These are phyloP conservation scores for Cyberlindnera suaveolens DNA, from an alignment of 805 yeast genomes.

Conservation along the genomic window DNA sequence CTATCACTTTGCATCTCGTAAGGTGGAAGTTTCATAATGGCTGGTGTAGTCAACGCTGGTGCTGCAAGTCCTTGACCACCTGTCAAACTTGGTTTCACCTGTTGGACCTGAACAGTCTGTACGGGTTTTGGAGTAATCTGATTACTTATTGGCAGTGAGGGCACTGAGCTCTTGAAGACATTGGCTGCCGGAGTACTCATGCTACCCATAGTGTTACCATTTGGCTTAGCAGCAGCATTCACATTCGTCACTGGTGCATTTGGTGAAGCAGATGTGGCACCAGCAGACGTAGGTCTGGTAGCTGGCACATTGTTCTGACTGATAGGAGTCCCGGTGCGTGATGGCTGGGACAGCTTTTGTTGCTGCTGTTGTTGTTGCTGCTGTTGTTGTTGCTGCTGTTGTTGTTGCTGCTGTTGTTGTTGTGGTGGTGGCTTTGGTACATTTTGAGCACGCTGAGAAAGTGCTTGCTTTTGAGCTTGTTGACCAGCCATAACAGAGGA, in stretches of 20 bases:
- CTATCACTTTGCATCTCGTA: conserved; percentile 79
- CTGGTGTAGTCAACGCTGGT: conserved; percentile 72
- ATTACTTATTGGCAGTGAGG: conserved; percentile 67
- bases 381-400: conserved; percentile 12
- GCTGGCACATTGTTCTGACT: conserved; percentile 8
- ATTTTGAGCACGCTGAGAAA: conserved; percentile 1
- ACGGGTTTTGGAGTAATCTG: conserved; percentile 62
- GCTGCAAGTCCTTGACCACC: conserved; percentile 77
- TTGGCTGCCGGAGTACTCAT: conserved; percentile 23
- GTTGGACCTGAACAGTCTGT: conserved; percentile 56
- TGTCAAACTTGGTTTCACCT: conserved; percentile 73
- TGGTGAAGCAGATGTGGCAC: conserved; percentile 22
- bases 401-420: conserved; percentile 14
- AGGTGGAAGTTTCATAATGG: conserved; percentile 65
- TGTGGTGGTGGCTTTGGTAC: conserved; percentile 8
- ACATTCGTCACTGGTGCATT: conserved; percentile 39
- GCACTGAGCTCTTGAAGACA: conserved; percentile 39
- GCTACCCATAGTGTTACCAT: conserved; percentile 21
- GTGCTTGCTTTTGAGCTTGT: conserved; percentile 13
- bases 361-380: conserved; percentile 17
- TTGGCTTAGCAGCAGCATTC: conserved; percentile 42
- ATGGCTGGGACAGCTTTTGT: conserved; percentile 11
- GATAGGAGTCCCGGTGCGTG: conserved; percentile 19
- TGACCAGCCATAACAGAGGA: not conserved
- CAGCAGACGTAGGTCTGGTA: conserved; percentile 10